Evolutionary conservation across 768 basidiomycete genomes (phyloP).

Genomic region (Leccinum broughii): DNA sequence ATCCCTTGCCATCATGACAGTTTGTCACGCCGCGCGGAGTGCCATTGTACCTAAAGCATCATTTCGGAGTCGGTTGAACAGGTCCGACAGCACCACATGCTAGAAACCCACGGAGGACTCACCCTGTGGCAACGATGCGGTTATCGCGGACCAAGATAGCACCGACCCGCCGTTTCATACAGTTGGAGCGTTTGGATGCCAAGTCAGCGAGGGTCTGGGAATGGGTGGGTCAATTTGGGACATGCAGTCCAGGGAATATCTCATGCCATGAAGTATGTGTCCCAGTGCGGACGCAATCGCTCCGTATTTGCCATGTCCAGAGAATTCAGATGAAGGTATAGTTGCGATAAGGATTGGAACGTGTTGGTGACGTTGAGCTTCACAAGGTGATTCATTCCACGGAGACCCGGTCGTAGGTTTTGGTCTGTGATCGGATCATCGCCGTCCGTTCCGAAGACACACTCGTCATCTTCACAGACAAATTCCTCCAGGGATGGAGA

Average conservation of each 20-base stretch:
- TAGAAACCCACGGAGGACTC: conserved; percentile 19
- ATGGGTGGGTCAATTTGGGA: conserved; percentile 8
- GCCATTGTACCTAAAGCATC: conserved; percentile 80
- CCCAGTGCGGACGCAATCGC: conserved; percentile 88
- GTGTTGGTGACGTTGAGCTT: conserved; percentile 64
- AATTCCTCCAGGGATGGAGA: conserved; percentile 66
- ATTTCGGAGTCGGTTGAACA: conserved; percentile 1
- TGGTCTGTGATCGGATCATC: conserved; percentile 23
- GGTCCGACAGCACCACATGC: conserved; percentile 2
- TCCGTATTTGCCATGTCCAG: conserved; percentile 71
- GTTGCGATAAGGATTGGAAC: conserved; percentile 51
- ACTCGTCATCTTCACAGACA: conserved; percentile 66
- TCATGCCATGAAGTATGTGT: conserved; percentile 93
- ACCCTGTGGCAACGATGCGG: conserved; percentile 80
- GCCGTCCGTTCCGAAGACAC: conserved; percentile 54
- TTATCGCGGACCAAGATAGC: conserved; percentile 88
- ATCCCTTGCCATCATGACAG: conserved; percentile 51
- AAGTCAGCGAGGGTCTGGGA: conserved; percentile 82
- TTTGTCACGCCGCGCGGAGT: conserved; percentile 89
- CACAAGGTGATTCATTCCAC: conserved; percentile 44
- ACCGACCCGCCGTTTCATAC: conserved; percentile 97
- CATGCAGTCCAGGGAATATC: neutral
- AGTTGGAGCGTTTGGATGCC: conserved; percentile 88
- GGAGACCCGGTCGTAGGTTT: conserved; percentile 15
- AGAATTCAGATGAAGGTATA: conserved; percentile 64